Evolutionary conservation across 2,329 filamentous ascomycete species (phyloP).

Genomic region (Pyrenochaeta sp.): DNA sequence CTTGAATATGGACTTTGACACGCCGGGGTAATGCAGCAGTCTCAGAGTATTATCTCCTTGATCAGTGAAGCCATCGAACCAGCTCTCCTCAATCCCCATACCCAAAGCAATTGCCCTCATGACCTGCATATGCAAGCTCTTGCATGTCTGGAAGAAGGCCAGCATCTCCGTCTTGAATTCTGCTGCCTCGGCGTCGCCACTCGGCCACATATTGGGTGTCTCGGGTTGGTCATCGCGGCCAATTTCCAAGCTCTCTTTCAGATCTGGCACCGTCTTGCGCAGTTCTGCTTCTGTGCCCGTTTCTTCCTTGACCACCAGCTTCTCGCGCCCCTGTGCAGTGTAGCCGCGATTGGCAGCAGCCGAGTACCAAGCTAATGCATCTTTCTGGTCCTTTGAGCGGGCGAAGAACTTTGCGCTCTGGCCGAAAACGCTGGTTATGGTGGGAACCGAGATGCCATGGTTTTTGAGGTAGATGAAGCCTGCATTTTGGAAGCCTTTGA

Average conservation of each 20-base stretch:
- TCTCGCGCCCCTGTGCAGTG: constrained; percentile 53
- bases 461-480: constrained; percentile 91
- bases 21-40: constrained; percentile 78
- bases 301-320: constrained; percentile 48
- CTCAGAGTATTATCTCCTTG: constrained; percentile 63
- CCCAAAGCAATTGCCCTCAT: constrained; percentile 88
- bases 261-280: constrained; percentile 47
- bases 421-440: constrained; percentile 68
- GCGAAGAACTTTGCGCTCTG: constrained; percentile 49
- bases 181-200: constrained; percentile 60
- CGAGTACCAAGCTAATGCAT: constrained; percentile 51
- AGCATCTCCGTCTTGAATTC: constrained; percentile 77
- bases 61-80: constrained; percentile 79
- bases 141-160: constrained; percentile 76
- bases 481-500: constrained; percentile 81
- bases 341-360: constrained; percentile 60
- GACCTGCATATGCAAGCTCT: constrained; percentile 74
- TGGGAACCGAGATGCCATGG: constrained; percentile 70
- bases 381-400: constrained; percentile 47
- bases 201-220: constrained; percentile 80
- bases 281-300: constrained; percentile 45
- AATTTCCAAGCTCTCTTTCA: constrained; percentile 69
- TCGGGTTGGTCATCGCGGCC: constrained; percentile 66
- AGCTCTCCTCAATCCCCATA: constrained; percentile 72
- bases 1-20: constrained; percentile 70